Evolutionary conservation across 805 yeast genomes (phyloP).

Genomic region (Wickerhamiella azymoides): DNA sequence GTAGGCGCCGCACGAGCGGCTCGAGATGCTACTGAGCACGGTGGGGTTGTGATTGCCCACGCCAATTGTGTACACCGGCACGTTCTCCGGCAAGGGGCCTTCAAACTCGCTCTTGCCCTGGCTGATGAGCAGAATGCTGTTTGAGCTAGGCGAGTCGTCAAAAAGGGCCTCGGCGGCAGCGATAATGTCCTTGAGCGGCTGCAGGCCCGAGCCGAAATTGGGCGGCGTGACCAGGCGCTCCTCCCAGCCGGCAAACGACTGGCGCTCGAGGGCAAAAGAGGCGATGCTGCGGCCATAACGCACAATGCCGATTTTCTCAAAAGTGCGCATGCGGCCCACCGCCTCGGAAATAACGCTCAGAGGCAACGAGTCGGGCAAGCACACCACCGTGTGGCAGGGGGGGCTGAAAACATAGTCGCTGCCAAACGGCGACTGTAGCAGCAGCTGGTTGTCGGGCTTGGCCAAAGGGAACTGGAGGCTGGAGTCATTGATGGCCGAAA

Average conservation of each 20-base stretch:
- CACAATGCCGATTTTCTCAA: constrained; percentile 10
- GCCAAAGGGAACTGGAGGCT: constrained; percentile 9
- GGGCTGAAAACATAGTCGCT: constrained; percentile 7
- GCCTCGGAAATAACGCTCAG: constrained; percentile 3
- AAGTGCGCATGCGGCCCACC: constrained; percentile 9
- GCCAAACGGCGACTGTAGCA: constrained; percentile 2
- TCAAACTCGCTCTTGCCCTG: neutral
- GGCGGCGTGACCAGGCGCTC: neutral
- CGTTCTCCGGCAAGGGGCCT: neutral
- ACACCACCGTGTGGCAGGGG: constrained; percentile 7
- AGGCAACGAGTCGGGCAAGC: constrained; percentile 7
- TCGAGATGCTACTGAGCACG: constrained; percentile 1
- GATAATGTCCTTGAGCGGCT: neutral
- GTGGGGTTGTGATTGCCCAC: constrained; percentile 1
- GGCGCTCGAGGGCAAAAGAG: constrained; percentile 4
- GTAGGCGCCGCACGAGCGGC: constrained; percentile 5
- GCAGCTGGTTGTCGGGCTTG: neutral
- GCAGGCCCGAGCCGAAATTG: neutral
- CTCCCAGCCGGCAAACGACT: constrained; percentile 7
- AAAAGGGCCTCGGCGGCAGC: neutral
- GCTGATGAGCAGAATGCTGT: constrained; percentile 1
- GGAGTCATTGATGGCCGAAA: constrained; percentile 8
- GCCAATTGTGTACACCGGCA: constrained; percentile 8
- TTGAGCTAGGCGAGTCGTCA: neutral
- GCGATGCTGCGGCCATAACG: neutral